Evolutionary conservation across 164 flowering plant genomes (phyloP).

Genomic region (Pachysandra terminalis): DNA sequence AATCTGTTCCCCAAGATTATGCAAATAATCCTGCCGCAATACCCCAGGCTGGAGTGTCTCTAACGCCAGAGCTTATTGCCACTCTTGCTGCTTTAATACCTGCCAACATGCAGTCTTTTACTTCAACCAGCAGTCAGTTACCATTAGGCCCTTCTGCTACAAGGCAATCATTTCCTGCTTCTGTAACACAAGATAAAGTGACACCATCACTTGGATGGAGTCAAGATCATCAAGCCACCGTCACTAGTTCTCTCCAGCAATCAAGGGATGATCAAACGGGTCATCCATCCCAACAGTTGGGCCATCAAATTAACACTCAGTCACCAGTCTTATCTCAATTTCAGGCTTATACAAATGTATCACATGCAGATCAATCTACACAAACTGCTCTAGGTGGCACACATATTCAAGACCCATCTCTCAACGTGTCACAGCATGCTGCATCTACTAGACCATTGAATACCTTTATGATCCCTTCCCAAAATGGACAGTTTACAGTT

Average conservation of each 20-base stretch:
- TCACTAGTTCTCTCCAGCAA: conserved; percentile 9
- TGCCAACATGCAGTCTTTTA: conserved; percentile 39
- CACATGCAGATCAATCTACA: conserved; percentile 29
- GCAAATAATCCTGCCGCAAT: conserved; percentile 23
- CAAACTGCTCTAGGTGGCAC: conserved; percentile 22
- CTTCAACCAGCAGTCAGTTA: conserved; percentile 29
- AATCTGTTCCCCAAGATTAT: conserved; percentile 38
- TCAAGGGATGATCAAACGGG: conserved; percentile 32
- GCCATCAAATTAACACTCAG: conserved; percentile 38
- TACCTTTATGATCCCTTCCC: conserved; percentile 34
- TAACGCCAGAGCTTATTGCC: conserved; percentile 94
- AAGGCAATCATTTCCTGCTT: conserved; percentile 25
- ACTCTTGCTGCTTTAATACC: conserved; percentile 69
- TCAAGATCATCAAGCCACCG: conserved; percentile 34
- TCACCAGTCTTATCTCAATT: conserved; percentile 24
- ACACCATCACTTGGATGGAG: conserved; percentile 49
- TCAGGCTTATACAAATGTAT: conserved; percentile 33
- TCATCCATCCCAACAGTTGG: conserved; percentile 37
- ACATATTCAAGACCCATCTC: conserved; percentile 42
- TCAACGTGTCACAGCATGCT: conserved; percentile 34
- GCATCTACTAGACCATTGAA: conserved; percentile 32
- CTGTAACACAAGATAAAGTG: conserved; percentile 28
- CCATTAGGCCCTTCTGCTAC: conserved; percentile 22
- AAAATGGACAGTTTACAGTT: conserved; percentile 41
- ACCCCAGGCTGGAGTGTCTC: conserved; percentile 50